Evolutionary conservation across 75 land plant species (phyloP), one percentile per base, ranked within the genome.

Genomic region (Isoetes taiwanensis): DNA sequence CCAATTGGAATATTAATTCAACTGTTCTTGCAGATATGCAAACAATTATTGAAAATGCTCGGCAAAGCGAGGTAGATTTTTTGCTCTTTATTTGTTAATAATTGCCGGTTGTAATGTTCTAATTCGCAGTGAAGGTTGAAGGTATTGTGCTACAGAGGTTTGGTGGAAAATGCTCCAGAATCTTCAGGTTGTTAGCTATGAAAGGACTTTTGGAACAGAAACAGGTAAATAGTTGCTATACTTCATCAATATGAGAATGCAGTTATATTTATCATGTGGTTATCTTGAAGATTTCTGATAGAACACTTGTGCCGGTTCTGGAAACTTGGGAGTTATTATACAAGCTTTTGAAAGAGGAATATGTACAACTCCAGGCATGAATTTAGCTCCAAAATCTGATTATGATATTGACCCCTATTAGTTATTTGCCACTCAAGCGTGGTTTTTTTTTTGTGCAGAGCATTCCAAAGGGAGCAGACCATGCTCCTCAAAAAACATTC

Each of bases 161-260:
- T 76, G 93, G 97, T 26, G 65, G 65, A 59, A 85, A 81, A 24
- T 85, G 87, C 30, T 90, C 80, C 56, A 85, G 86, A 56, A 78
- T 90, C 26, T 90, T 83, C 62, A 70, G 91, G 65, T 76, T 83
- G 30, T 53, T 90, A 39, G 34, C 73, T 28, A 73, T 73, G 52
- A 63, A 67, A 54, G 70, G 76, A 25, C 72, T 62, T 21, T 50
- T 75, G 23, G 77, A 75, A 40, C 75, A 75, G 54, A 75, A 75
- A 30, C 77, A 75, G 75, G 77, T 65, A 65, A 32, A 30, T 21
- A 28, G 6, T 19, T 28, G 6, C 35, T 38, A n/a, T 8, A 17
- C 2, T 3, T 34, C 17, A 34, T 10, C n/a, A 57, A 2, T n/a
- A 11, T 57, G 16, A 2, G 8, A 20, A 3, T 34, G 43, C 17